Conservation (phyloP, 1,284 basidiomycete genomes). For the Rhodotorula sp. region DNA sequence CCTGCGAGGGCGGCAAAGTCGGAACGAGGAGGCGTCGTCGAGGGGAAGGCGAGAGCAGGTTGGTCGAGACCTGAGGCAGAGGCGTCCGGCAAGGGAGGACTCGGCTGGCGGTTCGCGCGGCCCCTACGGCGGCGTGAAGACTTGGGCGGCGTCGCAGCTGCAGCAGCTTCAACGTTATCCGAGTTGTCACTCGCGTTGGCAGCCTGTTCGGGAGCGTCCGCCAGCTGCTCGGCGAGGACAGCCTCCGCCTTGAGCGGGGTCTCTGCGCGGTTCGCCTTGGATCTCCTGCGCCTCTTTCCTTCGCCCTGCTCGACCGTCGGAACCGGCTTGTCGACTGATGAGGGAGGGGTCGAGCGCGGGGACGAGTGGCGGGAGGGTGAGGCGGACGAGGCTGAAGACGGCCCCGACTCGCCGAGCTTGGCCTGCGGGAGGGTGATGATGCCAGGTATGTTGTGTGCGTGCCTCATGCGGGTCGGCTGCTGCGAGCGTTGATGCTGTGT, state of each 20-base stretch:
- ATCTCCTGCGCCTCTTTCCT: not conserved
- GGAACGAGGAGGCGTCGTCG: slow-evolving; percentile 13
- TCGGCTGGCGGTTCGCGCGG: slow-evolving; percentile 10
- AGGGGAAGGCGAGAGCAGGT: slow-evolving; percentile 1
- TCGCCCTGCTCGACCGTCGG: not conserved
- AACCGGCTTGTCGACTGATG: not conserved
- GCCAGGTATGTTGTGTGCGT: not conserved
- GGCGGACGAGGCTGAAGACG: not conserved
- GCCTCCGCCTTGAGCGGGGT: not conserved
- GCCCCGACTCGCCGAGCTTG: not conserved
- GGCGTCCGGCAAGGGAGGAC: slow-evolving; percentile 17
- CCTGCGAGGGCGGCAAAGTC: slow-evolving; percentile 8
- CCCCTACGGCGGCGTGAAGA: slow-evolving; percentile 7
- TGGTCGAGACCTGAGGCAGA: not conserved
- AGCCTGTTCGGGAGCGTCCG: not conserved
- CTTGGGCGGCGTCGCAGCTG: slow-evolving; percentile 6
- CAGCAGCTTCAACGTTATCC: not conserved
- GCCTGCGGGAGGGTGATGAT: slow-evolving; percentile 22
- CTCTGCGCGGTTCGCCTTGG: slow-evolving; percentile 3
- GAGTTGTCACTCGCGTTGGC: not conserved
- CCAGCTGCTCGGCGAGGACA: not conserved
- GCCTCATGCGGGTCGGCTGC: slow-evolving; percentile 3
- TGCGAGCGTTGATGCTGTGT: not conserved
- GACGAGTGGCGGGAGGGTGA: not conserved
- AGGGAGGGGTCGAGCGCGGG: not conserved